Evolutionary conservation across 140 eudicot genomes (phyloP).

Genomic region (Anethum foeniculum): DNA sequence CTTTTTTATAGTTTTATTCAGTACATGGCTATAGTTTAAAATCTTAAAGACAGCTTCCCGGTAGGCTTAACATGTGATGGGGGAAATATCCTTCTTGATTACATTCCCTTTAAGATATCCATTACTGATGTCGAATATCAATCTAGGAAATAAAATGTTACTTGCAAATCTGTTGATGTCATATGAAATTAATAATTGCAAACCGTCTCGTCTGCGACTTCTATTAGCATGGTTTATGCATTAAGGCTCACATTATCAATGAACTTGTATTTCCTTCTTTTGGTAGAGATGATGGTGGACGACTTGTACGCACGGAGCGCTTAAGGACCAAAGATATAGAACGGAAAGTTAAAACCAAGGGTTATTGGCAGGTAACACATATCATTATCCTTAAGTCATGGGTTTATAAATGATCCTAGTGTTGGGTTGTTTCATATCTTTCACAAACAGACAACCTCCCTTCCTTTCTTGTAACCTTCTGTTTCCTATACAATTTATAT

Average conservation of each 20-base stretch:
- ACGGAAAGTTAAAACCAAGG: slow-evolving; percentile 81
- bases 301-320: slow-evolving; percentile 94
- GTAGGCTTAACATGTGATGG: too few relatives aligned
- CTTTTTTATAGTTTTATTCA: neutral
- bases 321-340: slow-evolving; percentile 90
- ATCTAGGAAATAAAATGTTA: neutral
- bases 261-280: neutral
- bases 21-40: too few relatives aligned
- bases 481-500: neutral
- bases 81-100: neutral
- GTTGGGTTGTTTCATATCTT: too few relatives aligned
- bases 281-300: slow-evolving; percentile 77
- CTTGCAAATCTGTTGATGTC: neutral
- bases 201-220: neutral
- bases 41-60: neutral
- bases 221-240: neutral
- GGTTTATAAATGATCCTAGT: too few relatives aligned
- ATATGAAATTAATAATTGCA: too few relatives aligned
- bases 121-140: neutral
- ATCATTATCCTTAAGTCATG: too few relatives aligned
- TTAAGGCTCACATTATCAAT: neutral
- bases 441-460: neutral
- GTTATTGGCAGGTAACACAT: slow-evolving; percentile 87
- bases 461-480: neutral
- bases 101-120: neutral